phyloP scores from a whole-genome alignment of 768 basidiomycete species.

The Rhizopogon roseolus region DNA sequence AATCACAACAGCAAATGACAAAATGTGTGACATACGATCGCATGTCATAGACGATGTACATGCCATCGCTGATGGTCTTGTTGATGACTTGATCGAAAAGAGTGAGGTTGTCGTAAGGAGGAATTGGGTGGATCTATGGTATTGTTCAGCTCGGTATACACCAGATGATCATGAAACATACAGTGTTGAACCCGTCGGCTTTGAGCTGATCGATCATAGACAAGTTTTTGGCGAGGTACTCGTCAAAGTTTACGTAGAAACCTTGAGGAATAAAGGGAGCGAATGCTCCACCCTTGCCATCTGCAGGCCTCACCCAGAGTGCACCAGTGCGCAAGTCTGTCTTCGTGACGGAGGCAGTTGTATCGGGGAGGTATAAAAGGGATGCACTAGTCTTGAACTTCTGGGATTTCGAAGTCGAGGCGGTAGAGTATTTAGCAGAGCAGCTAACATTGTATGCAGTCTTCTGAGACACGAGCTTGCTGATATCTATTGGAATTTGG shows the following conservation, averaged over 20 bases:
- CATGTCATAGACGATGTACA: constrained; percentile 81
- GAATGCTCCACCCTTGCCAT: constrained; percentile 16
- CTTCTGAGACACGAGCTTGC: constrained; percentile 22
- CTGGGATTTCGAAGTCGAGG: constrained; percentile 10
- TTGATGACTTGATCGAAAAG: constrained; percentile 18
- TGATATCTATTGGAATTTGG: constrained; percentile 30
- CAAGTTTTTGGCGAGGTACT: constrained; percentile 48
- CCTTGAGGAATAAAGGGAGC: constrained; percentile 60
- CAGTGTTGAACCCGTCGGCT: constrained; percentile 44
- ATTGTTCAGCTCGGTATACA: constrained; percentile 16
- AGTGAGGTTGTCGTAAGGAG: constrained; percentile 56
- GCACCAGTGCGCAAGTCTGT: constrained; percentile 43
- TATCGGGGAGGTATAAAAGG: constrained; percentile 38
- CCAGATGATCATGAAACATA: constrained; percentile 4
- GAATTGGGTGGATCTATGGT: constrained; percentile 63
- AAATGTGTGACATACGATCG: constrained; percentile 36
- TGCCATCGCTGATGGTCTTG: constrained; percentile 12
- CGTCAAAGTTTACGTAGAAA: constrained; percentile 63
- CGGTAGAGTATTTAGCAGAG: constrained; percentile 21
- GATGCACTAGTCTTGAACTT: constrained; percentile 25
- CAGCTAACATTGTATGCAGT: constrained; percentile 30
- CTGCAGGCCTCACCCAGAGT: constrained; percentile 32
- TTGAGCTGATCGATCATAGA: constrained; percentile 51
- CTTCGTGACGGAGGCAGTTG: constrained; percentile 39
- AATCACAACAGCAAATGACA: neutral